Conservation (phyloP, 2,329 filamentous ascomycete species). For the Karstenula rhodostoma region DNA sequence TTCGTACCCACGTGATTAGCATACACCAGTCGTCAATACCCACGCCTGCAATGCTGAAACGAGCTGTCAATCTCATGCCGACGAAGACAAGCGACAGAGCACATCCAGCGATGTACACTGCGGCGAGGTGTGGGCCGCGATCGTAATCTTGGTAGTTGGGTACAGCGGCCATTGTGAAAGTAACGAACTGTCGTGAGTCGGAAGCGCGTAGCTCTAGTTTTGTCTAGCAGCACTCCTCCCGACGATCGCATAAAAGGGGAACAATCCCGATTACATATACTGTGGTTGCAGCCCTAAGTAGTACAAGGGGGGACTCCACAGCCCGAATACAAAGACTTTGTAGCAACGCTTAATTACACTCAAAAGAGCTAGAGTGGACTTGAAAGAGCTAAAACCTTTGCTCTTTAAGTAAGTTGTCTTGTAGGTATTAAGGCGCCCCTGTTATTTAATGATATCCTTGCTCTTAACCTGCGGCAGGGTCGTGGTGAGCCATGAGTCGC, state of each 20-base stretch:
- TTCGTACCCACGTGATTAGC: conserved; percentile 29
- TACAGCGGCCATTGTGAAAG: conserved; percentile 8
- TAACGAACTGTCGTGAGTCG: neutral
- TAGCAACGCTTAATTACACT: too few relatives aligned
- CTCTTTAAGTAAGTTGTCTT: too few relatives aligned
- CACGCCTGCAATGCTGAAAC: conserved; percentile 29
- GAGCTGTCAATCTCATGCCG: conserved; percentile 25
- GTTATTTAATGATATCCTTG: too few relatives aligned
- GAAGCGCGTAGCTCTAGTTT: conserved; percentile 8
- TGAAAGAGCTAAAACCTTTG: too few relatives aligned
- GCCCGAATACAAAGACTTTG: too few relatives aligned
- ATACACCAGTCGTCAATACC: conserved; percentile 33
- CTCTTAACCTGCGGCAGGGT: neutral
- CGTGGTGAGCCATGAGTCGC: conserved; percentile 1
- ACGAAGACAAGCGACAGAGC: conserved; percentile 27
- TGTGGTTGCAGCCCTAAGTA: too few relatives aligned
- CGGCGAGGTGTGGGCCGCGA: conserved; percentile 26
- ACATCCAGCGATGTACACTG: conserved; percentile 29
- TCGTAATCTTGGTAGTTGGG: conserved; percentile 20
- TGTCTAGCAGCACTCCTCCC: neutral
- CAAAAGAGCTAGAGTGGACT: too few relatives aligned
- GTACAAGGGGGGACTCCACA: too few relatives aligned
- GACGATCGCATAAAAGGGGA: conserved; percentile 13
- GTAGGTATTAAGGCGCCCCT: too few relatives aligned
- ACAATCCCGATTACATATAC: conserved; percentile 3